Evolutionary conservation across 129 eudicot species (phyloP), one percentile per base, ranked within the genome.

Genomic region (Chrysanthemum lavandulifolium): DNA sequence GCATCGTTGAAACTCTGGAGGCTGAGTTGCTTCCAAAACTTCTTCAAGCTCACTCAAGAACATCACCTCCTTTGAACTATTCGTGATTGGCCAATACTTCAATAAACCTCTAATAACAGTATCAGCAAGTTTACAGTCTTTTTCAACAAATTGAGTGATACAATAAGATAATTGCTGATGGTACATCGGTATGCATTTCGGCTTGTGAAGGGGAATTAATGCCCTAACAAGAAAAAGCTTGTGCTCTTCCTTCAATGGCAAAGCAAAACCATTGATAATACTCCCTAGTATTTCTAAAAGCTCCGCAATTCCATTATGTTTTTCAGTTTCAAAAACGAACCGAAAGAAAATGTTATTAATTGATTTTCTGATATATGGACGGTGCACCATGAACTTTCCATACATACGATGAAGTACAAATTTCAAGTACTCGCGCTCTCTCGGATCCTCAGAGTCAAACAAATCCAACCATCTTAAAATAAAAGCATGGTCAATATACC

Each of bases 131-230:
- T 89, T 89, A 71, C 88, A 82, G 65, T 89, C 96, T 63, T 89
- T 89, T 74, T 89, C 96, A 70, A 89, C 92, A 67, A 89, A 89
- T 25, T 89, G 96, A n/a, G 88, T 84, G 12, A 89, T 84, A 77
- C 90, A 86, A 48, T 89, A 89, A 64, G 96, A 86, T 29, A 89
- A 82, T 70, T 89, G 96, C 82, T 89, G 96, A 75, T 89, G 96
- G 70, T 89, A 89, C 84, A 81, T 75, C 2, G 88, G 82, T 33
- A 89, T 76, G 82, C 96, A 86, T 80, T 89, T 89, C 21, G 96
- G 96, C 69, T 86, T 89, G 65, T 89, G 96, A 52, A 89, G 89
- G 0, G 92, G 96, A 66, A 89, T 89, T 29, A 86, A 72, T 0
- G 90, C 89, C 69, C 96, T 78, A 25, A 84, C 89, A 71, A 89